phyloP scores from a whole-genome alignment of 2,329 filamentous ascomycete genomes.

The Thyridium curvatum region DNA sequence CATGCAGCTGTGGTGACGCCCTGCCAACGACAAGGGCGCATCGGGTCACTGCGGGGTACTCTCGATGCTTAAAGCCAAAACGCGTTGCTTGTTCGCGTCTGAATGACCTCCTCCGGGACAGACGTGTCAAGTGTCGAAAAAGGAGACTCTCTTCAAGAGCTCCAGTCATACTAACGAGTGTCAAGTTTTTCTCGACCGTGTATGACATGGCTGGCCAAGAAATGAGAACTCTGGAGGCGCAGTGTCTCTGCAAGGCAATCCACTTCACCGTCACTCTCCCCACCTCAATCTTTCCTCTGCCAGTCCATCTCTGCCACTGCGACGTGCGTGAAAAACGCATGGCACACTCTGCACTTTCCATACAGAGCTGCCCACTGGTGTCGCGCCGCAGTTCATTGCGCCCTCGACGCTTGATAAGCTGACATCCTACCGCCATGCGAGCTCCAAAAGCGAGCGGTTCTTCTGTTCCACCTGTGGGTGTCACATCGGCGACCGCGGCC shows the following conservation, averaged over 20 bases:
- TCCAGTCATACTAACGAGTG: no score
- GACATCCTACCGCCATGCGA: conserved; percentile 25
- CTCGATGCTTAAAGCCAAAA: no score
- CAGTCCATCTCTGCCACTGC: conserved; percentile 38
- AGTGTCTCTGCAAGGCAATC: conserved; percentile 36
- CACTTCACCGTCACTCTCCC: conserved; percentile 35
- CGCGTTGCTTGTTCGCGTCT: no score
- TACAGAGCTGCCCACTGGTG: conserved; percentile 23
- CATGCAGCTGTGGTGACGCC: no score
- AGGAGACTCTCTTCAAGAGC: no score
- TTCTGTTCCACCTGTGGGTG: conserved; percentile 41
- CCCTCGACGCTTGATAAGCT: conserved; percentile 30
- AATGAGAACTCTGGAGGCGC: conserved; percentile 32
- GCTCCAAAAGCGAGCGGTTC: conserved; percentile 23
- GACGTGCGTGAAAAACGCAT: conserved; percentile 33
- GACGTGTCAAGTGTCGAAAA: no score
- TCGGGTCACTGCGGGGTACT: no score
- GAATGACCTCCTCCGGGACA: no score
- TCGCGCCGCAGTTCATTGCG: conserved; percentile 29
- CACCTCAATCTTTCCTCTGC: conserved; percentile 28
- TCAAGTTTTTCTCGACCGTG: no score
- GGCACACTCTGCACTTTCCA: conserved; percentile 37
- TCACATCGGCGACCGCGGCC: conserved; percentile 31
- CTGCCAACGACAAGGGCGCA: no score
- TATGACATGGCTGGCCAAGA: background rate